A percentile compares a stretch with the other conserved stretches of the same genome.
Conservation (phyloP, 306 rosid species). For the Spatholobus suberectus region DNA sequence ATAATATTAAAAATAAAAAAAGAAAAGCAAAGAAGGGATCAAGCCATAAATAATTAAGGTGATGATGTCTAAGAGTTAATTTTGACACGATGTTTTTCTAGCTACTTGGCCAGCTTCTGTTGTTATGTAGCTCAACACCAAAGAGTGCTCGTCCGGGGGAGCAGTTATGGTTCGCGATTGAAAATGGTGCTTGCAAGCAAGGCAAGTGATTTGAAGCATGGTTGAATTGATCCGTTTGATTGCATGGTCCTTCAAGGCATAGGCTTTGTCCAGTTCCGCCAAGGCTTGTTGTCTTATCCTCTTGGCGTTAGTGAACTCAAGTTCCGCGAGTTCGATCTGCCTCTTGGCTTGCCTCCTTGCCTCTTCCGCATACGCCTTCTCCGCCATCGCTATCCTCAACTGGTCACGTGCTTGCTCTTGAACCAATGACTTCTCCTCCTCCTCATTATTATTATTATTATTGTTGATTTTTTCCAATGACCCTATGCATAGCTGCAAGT, state of each 20-base stretch:
- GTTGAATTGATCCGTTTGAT: slow-evolving; percentile 75
- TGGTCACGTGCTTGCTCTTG: slow-evolving; percentile 64
- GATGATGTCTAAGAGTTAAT: slow-evolving; percentile 32
- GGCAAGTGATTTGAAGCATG: slow-evolving; percentile 89
- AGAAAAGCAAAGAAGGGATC: no score
- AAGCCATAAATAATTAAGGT: no score
- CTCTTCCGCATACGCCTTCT: slow-evolving; percentile 79
- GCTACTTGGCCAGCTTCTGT: slow-evolving; percentile 54
- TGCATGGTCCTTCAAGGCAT: slow-evolving; percentile 74
- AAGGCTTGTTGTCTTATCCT: slow-evolving; percentile 84
- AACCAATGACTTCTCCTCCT: slow-evolving; percentile 27
- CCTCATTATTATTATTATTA: no score
- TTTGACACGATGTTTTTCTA: slow-evolving; percentile 43
- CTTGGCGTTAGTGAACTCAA: slow-evolving; percentile 83
- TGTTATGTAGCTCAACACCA: slow-evolving; percentile 60
- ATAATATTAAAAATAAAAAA: neutral
- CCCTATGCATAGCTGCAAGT: slow-evolving; percentile 76
- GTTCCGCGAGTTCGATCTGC: slow-evolving; percentile 80
- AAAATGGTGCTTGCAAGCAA: slow-evolving; percentile 73
- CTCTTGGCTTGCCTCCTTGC: slow-evolving; percentile 78
- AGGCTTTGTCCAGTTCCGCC: slow-evolving; percentile 77
- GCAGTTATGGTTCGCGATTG: slow-evolving; percentile 37
- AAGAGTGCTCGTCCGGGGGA: slow-evolving; percentile 46
- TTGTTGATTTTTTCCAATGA: slow-evolving; percentile 54
- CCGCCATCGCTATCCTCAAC: slow-evolving; percentile 76